Evolutionary conservation across 768 basidiomycete species (phyloP).

Genomic region (Suillus ampliporus): DNA sequence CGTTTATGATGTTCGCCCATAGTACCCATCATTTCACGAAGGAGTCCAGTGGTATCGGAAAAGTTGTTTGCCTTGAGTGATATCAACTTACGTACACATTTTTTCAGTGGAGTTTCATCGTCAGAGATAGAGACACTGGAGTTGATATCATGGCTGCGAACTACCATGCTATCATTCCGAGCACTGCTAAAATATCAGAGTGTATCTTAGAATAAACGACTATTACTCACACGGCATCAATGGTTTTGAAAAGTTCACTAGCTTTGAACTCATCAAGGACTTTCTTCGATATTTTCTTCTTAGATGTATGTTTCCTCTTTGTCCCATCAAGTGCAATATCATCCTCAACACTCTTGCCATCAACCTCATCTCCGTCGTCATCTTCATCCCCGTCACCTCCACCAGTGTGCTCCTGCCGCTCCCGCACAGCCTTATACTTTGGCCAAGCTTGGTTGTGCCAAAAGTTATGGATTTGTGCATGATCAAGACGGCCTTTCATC

Average conservation of each 20-base stretch:
- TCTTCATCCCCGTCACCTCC: conserved; percentile 21
- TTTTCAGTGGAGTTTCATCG: conserved; percentile 4
- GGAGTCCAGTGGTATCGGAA: not conserved
- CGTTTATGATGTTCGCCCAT: not conserved
- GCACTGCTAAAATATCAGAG: not conserved
- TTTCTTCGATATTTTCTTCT: no score
- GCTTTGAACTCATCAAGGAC: conserved; percentile 6
- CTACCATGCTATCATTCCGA: not conserved
- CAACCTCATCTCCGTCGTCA: not conserved
- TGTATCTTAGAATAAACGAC: not conserved
- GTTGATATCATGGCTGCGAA: conserved; percentile 2
- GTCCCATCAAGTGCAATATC: no score
- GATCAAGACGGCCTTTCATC: not conserved
- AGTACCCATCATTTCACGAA: conserved; percentile 1
- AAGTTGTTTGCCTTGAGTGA: not conserved
- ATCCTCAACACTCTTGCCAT: not conserved
- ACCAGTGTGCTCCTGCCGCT: conserved; percentile 16
- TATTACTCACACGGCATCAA: conserved; percentile 18
- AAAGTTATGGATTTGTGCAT: conserved; percentile 2
- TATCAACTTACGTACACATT: not conserved
- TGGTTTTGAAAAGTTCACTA: conserved; percentile 12
- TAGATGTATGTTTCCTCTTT: no score
- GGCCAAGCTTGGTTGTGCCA: conserved; percentile 8
- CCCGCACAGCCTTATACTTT: conserved; percentile 16
- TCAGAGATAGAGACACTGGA: conserved; percentile 3